Base-by-base conservation (phyloP, 106 monocot species). In the Platanthera guangdongensis region DNA sequence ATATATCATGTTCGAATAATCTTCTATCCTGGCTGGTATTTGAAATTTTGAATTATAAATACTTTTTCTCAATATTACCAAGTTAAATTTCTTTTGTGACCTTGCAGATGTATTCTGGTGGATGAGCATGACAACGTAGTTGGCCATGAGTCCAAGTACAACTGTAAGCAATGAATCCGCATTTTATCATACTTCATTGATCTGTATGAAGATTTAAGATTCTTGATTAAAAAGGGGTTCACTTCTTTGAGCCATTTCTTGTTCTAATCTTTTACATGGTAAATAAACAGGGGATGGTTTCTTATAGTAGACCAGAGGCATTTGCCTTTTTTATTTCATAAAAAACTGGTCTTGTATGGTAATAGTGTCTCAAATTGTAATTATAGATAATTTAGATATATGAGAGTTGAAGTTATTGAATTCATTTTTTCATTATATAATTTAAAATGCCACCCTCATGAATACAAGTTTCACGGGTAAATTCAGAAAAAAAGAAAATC, bases 91-190 rank as follows among this genome's bases (percentile, higher is more conserved):
- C 45, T 80, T 71, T 51, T 70, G 15, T 71, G 52, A 2, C 11
- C 19, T 12, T 82, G 62, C 89, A 97, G 97, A 78, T 97, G 97
- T 71, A 97, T 97, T 79, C 80, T 94, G 84, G 97, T 97, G 71
- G 91, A 97, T 85, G 97, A 93, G 74, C 81, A 97, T 53, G 97
- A 97, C 79, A 71, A 76, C 73, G 91, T 94, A 81, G 86, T 94
- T 72, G 97, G 97, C 8, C 97, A 97, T 85, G 89, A 97, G 45
- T 93, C 97, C 19, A 97, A 97, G 71, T 97, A 97, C 81, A 94
- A 94, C 59, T 97, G 93, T 97, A 88, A 88, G 97, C 82, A 52
- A 32, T 65, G 65, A 65, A 65, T 65, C 65, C 8, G 10, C 25
- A 39, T 65, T 7, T 64, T 25, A 64, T 25, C 28, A 25, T 64